Evolutionary conservation across 805 yeast species (phyloP).

Genomic region (Lipomyces starkeyi): DNA sequence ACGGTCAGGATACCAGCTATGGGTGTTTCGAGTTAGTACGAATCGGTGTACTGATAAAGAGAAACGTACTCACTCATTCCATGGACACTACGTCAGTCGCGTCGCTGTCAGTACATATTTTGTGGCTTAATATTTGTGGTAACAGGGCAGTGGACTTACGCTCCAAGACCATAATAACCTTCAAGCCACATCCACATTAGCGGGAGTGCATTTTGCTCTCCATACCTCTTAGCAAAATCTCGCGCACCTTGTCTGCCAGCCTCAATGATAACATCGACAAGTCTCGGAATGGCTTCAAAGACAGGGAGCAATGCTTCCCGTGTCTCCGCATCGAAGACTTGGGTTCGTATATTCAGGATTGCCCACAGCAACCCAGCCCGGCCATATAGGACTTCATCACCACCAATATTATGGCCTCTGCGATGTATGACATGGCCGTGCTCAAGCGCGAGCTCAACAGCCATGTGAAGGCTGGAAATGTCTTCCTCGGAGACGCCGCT

Average conservation of each 20-base stretch:
- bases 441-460: neutral
- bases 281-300: constrained; percentile 2
- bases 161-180: constrained; percentile 5
- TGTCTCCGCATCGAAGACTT: neutral
- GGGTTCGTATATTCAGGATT: neutral
- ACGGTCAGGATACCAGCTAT: constrained; percentile 2
- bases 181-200: neutral
- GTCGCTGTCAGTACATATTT: constrained; percentile 8
- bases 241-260: neutral
- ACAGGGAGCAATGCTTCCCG: neutral
- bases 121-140: neutral
- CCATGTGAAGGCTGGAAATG: neutral
- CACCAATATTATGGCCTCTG: neutral
- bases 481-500: neutral
- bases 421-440: neutral
- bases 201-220: neutral
- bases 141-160: constrained; percentile 1
- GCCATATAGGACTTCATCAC: constrained; percentile 2
- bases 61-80: constrained; percentile 1
- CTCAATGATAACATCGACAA: neutral
- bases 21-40: neutral
- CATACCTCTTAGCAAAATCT: neutral
- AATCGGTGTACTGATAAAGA: neutral
- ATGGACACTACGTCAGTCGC: constrained; percentile 1
- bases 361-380: constrained; percentile 9